Base-by-base conservation (phyloP, 352 stramenopile species). In the Globisporangium heterothallicum region DNA sequence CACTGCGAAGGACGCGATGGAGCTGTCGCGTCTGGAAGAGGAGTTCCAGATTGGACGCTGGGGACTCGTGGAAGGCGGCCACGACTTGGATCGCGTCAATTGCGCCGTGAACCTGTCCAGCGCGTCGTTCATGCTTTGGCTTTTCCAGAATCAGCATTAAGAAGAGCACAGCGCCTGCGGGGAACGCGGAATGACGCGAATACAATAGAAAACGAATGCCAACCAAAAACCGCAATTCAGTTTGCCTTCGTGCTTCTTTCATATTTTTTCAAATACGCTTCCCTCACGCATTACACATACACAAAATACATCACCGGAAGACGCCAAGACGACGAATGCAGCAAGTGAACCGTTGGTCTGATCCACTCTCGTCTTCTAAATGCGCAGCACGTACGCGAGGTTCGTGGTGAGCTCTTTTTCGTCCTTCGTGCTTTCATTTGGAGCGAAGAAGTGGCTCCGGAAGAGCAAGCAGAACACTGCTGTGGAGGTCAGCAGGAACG, bases 31-130 rank as follows among this genome's bases (percentile, higher is more conserved):
- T 25, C 52, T 93, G 44, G 84, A 95, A 52, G 84, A 95, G 44
- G 84, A 95, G 54, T 95, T 91, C 67, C 82, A 95, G 72, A 95
- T 95, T 58, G 76, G 70, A 49, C 78, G 82, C 43, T 95, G 85
- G 85, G 85, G 85, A 2, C 72, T 95, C 52, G 85, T 95, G 18
- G 85, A 95, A 58, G 85, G 85, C 30, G 85, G 85, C 53, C 85
- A 95, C 56, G 85, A 95, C 62, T 69, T 95, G 21, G 85, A 95
- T 62, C 81, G 85, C 54, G 85, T 92, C 32, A 92, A 95, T 65
- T 91, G 78, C 63, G 64, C 68, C 5, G 82, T 93, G 25, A 84
- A 84, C 61, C 56, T 95, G 34, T 87, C 84, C 21, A 94, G 83
- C 60, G 81, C 85, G 25, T 93, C 81, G 35, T 85, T 89, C 55